Percentiles rank a stretch among this genome's conserved stretches.
Evolutionary conservation across 148 eudicot species (phyloP).

Genomic region (Rhododendron mucronatum): DNA sequence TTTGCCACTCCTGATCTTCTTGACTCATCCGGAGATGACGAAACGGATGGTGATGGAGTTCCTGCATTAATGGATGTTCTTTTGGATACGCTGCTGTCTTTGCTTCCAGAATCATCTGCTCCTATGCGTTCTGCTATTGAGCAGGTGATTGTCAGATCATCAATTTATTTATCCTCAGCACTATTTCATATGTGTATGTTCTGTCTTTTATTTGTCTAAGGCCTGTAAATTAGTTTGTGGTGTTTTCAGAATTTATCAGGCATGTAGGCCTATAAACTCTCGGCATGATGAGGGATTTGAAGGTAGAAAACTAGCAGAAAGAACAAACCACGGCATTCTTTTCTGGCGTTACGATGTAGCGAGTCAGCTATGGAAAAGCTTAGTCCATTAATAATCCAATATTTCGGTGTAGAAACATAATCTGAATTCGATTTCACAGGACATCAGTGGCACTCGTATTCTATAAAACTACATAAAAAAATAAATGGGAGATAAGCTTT

Average conservation of each 20-base stretch:
- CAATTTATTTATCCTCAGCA: neutral
- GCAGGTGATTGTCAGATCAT: constrained; percentile 46
- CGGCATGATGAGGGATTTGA: neutral
- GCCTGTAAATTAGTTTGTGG: neutral
- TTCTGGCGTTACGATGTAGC: neutral
- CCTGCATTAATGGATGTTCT: constrained; percentile 83
- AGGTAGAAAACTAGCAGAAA: neutral
- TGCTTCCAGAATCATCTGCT: constrained; percentile 88
- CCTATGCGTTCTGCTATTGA: constrained; percentile 86
- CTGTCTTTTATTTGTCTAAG: neutral
- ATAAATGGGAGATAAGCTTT: neutral
- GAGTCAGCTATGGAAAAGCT: neutral
- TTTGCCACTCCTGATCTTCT: constrained; percentile 56
- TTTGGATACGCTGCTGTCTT: constrained; percentile 87
- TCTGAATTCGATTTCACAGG: neutral
- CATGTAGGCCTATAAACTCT: neutral
- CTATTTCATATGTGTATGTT: neutral
- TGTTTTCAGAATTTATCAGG: neutral
- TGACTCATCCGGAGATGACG: constrained; percentile 72
- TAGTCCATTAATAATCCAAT: neutral
- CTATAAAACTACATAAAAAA: neutral
- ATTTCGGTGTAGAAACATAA: neutral
- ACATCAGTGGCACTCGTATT: neutral
- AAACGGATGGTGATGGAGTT: constrained; percentile 54
- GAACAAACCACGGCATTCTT: neutral